Base-by-base conservation (phyloP, 768 basidiomycete species). In the button mushroom (Agaricus bisporus) region DNA sequence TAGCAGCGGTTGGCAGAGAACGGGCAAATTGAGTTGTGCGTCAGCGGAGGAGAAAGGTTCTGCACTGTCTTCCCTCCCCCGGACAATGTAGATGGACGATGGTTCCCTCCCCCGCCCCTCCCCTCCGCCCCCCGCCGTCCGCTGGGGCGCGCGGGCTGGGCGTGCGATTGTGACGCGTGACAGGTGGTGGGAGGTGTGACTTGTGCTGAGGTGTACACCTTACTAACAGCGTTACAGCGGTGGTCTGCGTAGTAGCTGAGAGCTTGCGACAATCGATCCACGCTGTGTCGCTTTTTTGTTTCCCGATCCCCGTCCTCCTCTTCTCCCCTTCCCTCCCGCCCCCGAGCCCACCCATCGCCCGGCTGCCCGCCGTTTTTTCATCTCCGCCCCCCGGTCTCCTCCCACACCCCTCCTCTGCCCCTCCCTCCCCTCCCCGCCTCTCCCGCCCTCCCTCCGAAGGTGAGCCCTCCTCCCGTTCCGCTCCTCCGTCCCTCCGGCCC, bases 251-350 rank as follows among this genome's bases (percentile, higher is more conserved):
- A 54, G 52, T 32, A 54, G 52, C 52, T 54, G 52, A 54, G 52
- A 54, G 52, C 52, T 54, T 54, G 52, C 52, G 52, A 54, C 52
- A 54, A 54, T 54, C 52, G 52, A 54, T 54, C 45, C 45, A 54
- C 52, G 52, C 52, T 54, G 52, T 47, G 44, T 54, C 45, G 44
- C 38, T 54, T 54, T 54, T 54, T 39, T 46, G 45, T 39, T 54
- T 54, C 52, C 52, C 52, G 52, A 54, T 54, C 52, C 52, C 52
- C 52, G 52, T 44, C 52, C 52, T 20, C 45, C 45, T 29, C 44
- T 47, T 54, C 44, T 54, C 52, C 52, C 44, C 52, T 54, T 26
- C 52, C 52, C 52, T 54, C 45, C 52, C 45, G 45, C 52, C 37
- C 45, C 26, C 45, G 36, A 20, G 15, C 38, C 22, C n/a, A 11